Evolutionary conservation across 2,329 filamentous ascomycete genomes (phyloP).

Genomic region (Mycosphaerella sp.): DNA sequence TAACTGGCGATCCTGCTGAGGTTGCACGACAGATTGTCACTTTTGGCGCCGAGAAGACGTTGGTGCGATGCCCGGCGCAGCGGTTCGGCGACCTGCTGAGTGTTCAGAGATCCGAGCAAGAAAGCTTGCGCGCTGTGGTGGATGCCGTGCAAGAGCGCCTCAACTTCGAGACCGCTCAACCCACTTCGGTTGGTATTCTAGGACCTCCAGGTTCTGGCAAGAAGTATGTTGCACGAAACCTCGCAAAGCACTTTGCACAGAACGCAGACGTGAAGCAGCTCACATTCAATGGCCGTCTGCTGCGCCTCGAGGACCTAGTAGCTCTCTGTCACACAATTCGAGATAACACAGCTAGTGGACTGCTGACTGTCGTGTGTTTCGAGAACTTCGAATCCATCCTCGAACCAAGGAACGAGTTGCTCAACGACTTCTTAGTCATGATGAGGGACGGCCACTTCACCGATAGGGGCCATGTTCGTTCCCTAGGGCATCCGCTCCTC

Average conservation of each 20-base stretch:
- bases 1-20: conserved; percentile 32
- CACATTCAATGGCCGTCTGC: conserved; percentile 27
- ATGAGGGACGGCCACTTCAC: conserved; percentile 31
- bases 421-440: conserved; percentile 29
- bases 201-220: conserved; percentile 32
- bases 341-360: conserved; percentile 27
- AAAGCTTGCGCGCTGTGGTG: conserved; percentile 29
- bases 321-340: conserved; percentile 31
- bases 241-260: conserved; percentile 26
- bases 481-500: conserved; percentile 28
- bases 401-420: conserved; percentile 23
- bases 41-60: conserved; percentile 27
- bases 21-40: conserved; percentile 32
- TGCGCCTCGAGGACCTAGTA: conserved; percentile 27
- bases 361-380: conserved; percentile 28
- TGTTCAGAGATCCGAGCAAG: conserved; percentile 30
- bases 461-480: conserved; percentile 27
- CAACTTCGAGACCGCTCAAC: conserved; percentile 18
- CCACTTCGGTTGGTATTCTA: conserved; percentile 31
- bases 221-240: conserved; percentile 31
- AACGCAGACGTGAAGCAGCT: conserved; percentile 24
- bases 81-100: conserved; percentile 28
- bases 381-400: conserved; percentile 32
- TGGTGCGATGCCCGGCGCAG: conserved; percentile 28
- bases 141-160: conserved; percentile 30